A percentile compares a stretch with the other conserved stretches of the same genome.
These are phyloP conservation scores for Pleurotus djamor DNA, from an alignment of 768 basidiomycete genomes.

Conservation along the genomic window DNA sequence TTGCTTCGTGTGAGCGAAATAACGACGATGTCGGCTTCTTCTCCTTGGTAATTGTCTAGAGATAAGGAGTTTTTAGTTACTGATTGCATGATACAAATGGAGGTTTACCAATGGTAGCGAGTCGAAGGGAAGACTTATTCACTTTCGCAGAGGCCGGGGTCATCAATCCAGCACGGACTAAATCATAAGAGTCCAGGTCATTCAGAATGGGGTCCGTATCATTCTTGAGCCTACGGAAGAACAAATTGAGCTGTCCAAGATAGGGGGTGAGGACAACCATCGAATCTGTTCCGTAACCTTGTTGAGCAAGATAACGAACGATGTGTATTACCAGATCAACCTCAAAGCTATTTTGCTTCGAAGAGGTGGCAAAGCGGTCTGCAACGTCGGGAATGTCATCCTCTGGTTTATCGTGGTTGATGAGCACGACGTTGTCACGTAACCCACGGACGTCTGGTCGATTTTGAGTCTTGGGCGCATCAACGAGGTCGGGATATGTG, in stretches of 20 bases:
- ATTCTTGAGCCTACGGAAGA: constrained; percentile 41
- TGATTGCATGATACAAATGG: background rate
- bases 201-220: constrained; percentile 59
- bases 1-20: constrained; percentile 64
- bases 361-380: constrained; percentile 45
- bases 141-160: constrained; percentile 31
- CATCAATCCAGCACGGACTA: constrained; percentile 56
- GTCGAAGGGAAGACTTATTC: constrained; percentile 44
- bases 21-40: constrained; percentile 70
- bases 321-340: constrained; percentile 66
- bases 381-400: constrained; percentile 37
- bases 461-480: constrained; percentile 46
- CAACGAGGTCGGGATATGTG: constrained; percentile 64
- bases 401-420: constrained; percentile 55
- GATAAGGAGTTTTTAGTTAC: too few species aligned
- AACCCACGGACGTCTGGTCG: constrained; percentile 56
- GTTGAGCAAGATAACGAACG: constrained; percentile 61
- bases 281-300: constrained; percentile 61
- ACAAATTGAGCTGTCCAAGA: constrained; percentile 57
- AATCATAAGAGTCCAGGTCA: constrained; percentile 59
- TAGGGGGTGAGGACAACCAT: constrained; percentile 71
- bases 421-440: constrained; percentile 56
- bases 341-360: constrained; percentile 63
- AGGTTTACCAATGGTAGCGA: constrained; percentile 62
- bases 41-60: constrained; percentile 75